Evolutionary conservation across 257 asterid genomes (phyloP), one percentile per base, ranked within the genome.

Genomic region (Nicotiana obtusifolia): DNA sequence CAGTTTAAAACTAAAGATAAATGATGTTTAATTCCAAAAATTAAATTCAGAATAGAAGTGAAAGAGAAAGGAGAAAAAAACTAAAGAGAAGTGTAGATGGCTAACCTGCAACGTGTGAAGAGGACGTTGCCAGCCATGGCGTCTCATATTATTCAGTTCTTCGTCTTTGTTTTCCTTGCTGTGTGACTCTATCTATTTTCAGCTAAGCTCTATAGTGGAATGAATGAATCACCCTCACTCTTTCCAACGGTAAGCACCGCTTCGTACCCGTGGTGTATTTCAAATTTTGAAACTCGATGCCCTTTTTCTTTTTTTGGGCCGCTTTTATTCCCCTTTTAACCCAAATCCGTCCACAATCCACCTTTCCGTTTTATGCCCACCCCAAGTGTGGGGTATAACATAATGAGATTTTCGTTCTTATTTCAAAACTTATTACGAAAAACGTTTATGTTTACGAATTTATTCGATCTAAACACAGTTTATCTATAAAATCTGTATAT

Each of bases 121-220:
- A 84, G 99, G 99, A 77, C 93, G 97, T 82, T 95, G 97, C 99
- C 99, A 95, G n/a, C 99, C 99, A 89, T 95, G 97, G 91, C 93
- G 97, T 85, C 99, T 89, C 86, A 80, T 82, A 7, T 30, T 81
- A 64, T 64, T 71, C 7, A 20, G 6, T 41, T 71, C 59, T 20
- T 71, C 59, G 59, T 41, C 59, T 13, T 44, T 53, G 14, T 44
- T 7, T 49, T 49, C 56, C 14, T 10, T 49, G 10, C n/a, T 0
- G 33, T 41, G 20, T 11, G 22, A 1, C 10, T 56, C 22, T 41
- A 41, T 41, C 22, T 56, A 10, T 56, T 56, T 16, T 56, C 22
- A 17, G 62, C 62, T 17, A 22, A 56, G 20, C 52, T 66, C 26
- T 35, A n/a, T n/a, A 9, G 56, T 19, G 17, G 28, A 7, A 66